Percentiles rank a stretch among this genome's conserved stretches.
These are phyloP conservation scores for Boletus eberwhitei DNA, from an alignment of 768 basidiomycete species.

Conservation along the genomic window DNA sequence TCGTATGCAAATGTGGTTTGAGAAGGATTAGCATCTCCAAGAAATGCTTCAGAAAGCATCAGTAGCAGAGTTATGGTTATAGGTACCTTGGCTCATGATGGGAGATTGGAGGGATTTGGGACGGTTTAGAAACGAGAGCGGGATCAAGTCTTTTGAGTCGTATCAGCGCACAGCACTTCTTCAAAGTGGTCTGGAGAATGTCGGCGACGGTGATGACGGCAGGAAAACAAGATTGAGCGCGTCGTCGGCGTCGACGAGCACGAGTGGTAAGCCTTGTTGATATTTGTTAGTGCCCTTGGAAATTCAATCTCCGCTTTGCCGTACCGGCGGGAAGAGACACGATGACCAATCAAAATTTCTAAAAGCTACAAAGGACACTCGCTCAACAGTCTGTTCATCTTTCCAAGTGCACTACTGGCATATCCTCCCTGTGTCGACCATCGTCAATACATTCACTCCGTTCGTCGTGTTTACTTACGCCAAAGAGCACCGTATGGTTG, in stretches of 20 bases:
- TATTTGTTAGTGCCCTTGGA: conserved; percentile 14
- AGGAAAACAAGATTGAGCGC: conserved; percentile 14
- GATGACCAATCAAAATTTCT: conserved; percentile 14
- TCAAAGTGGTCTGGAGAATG: background rate
- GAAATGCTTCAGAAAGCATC: conserved; percentile 34
- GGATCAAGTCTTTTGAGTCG: background rate
- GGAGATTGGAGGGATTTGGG: background rate
- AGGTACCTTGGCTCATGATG: conserved; percentile 33
- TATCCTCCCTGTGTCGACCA: conserved; percentile 42
- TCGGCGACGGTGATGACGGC: conserved; percentile 8
- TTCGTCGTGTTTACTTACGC: conserved; percentile 43
- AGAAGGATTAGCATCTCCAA: conserved; percentile 44
- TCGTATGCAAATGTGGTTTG: conserved; percentile 55
- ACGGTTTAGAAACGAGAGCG: background rate
- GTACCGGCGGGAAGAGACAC: no score
- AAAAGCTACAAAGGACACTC: conserved; percentile 24
- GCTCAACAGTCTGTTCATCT: conserved; percentile 42
- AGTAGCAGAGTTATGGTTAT: conserved; percentile 16
- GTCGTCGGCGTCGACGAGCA: conserved; percentile 19
- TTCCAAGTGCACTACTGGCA: conserved; percentile 49
- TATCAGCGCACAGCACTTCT: background rate
- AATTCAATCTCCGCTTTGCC: conserved; percentile 15
- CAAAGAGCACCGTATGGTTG: conserved; percentile 78
- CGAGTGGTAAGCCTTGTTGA: conserved; percentile 30
- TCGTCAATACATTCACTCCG: background rate